Evolutionary conservation across 768 basidiomycete genomes (phyloP).

Genomic region (Boletus pseudo-olivaceus): DNA sequence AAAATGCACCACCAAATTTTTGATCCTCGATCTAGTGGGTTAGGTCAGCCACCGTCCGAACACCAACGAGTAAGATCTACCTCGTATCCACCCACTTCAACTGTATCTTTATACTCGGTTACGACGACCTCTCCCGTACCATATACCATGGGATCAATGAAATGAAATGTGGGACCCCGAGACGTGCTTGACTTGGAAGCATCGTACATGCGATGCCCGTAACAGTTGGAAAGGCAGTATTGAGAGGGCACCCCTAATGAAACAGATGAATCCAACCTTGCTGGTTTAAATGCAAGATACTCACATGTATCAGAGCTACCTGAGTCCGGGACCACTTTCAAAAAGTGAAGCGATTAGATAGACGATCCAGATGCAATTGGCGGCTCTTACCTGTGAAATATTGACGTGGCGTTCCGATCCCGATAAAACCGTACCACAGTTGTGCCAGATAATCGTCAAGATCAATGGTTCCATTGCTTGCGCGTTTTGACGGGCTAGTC

Average conservation of each 20-base stretch:
- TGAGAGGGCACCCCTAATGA: conserved; percentile 32
- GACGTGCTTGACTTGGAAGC: conserved; percentile 26
- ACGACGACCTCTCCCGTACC: conserved; percentile 38
- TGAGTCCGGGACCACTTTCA: conserved; percentile 46
- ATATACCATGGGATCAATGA: conserved; percentile 31
- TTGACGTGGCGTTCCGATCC: conserved; percentile 44
- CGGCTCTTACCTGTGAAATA: conserved; percentile 34
- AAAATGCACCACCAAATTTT: conserved; percentile 20
- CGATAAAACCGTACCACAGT: conserved; percentile 43
- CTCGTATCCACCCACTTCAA: conserved; percentile 33
- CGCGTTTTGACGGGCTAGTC: conserved; percentile 5
- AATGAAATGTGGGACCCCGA: not conserved
- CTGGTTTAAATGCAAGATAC: not conserved
- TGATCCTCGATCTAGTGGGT: conserved; percentile 31
- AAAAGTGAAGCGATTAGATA: not conserved
- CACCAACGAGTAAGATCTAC: conserved; percentile 14
- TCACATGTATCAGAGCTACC: conserved; percentile 44
- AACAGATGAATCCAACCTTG: not conserved
- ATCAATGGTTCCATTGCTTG: conserved; percentile 13
- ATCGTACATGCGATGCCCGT: conserved; percentile 27
- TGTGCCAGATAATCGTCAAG: conserved; percentile 29
- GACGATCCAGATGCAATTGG: not conserved
- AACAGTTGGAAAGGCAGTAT: conserved; percentile 23
- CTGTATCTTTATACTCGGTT: conserved; percentile 33
- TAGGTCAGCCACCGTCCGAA: not conserved